Conservation (phyloP, 306 rosid species). For the Quercus mongolica region DNA sequence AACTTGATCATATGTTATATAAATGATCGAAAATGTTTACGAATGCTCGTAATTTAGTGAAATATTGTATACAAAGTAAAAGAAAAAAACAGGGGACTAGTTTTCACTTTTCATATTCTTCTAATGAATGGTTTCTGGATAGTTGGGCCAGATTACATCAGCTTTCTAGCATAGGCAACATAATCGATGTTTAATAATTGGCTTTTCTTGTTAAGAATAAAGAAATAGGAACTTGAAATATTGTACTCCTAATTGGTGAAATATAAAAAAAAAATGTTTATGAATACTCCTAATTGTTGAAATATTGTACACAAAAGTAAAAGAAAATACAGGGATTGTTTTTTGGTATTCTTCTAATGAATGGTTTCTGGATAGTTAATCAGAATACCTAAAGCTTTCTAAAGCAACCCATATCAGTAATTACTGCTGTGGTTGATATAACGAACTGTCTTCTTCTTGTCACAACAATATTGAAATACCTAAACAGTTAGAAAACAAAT, state of each 20-base stretch:
- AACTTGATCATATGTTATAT: no score
- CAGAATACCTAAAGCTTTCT: not conserved
- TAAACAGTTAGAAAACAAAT: not conserved
- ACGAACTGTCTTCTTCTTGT: not conserved
- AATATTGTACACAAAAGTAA: not conserved
- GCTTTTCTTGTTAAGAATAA: not conserved
- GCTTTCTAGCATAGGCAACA: not conserved
- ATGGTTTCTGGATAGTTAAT: not conserved
- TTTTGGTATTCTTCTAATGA: not conserved
- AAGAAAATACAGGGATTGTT: not conserved
- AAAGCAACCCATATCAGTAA: not conserved
- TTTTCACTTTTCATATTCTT: no score
- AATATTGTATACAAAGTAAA: no score
- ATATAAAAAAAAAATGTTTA: not conserved
- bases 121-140: no score
- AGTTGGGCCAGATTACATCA: not conserved
- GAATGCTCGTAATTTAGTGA: no score
- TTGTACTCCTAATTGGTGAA: not conserved
- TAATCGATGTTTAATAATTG: not conserved
- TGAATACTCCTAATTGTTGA: not conserved
- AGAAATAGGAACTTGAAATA: not conserved
- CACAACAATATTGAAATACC: not conserved
- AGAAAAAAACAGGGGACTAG: no score
- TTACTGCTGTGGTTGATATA: not conserved
- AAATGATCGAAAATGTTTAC: no score